Base-by-base conservation (phyloP, 2,329 filamentous ascomycete species). In the Aspergillus udagawae region DNA sequence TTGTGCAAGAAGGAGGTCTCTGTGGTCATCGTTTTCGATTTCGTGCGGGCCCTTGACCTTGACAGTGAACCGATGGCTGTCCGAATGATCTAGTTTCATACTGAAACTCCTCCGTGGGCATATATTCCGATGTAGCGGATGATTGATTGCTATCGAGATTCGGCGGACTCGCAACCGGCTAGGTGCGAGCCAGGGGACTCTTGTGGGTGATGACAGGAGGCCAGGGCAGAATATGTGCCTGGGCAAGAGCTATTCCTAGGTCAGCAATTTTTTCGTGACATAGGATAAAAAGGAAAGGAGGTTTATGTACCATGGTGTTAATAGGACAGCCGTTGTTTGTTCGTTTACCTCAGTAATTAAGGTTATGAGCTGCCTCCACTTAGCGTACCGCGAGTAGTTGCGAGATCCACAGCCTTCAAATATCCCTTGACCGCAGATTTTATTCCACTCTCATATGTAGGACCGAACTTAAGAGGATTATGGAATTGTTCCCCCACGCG, bases 1-100 rank as follows among this genome's bases (percentile, higher is more conserved):
- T 49, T 69, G 64, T 1, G 32, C 6, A 35, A 63, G 52, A 6
- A 64, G 59, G 17, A 50, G n/a, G 3, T 51, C 32, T 27, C 45
- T 25, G 41, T 60, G 59, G 25, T 58, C 49, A 3, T 56, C 48
- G 10, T 57, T 23, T 17, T 41, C 35, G 14, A 29, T 49, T 12
- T 53, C 49, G 20, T 58, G 28, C 12, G 54, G 53, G 21, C 63
- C 62, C 23, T 59, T 42, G 21, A 65, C 60, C 6, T 53, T 53
- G 21, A 67, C 59, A 23, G 50, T 60, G 25, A 48, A 49, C 3
- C 38, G 38, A 20, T 20, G 35, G 17, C 35, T 41, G 38, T 41
- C 38, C 3, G 38, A 17, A 7, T 41, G 38, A 20, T 17, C 8
- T 41, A 17, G 7, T 41, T 20, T 20, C 38, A n/a, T n/a, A 41